Base-by-base conservation (phyloP, 306 rosid genomes). In the Cucumis hystrix region DNA sequence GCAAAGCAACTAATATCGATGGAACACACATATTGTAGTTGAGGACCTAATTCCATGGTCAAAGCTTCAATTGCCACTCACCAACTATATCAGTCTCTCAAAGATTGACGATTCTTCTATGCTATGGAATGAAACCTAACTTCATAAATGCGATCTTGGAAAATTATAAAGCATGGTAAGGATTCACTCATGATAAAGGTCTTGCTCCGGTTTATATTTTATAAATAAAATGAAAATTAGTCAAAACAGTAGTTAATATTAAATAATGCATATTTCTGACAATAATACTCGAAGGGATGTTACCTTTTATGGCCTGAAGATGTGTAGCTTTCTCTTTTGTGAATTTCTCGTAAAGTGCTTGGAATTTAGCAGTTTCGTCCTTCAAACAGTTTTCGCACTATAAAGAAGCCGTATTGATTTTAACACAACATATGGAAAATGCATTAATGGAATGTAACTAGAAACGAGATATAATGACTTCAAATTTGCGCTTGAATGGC, bases 351-450 rank as follows among this genome's bases (percentile, higher is more conserved):
- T 92, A 56, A 62, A 92, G 87, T 79, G 86, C 87, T 87, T 88
- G 97, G 85, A 95, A 95, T 84, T 89, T 89, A 1, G 85, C 67
- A 58, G 88, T 78, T 80, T 95, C 97, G 28, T 82, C 88, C 90
- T 90, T 92, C 88, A 95, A 85, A 78, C 90, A 83, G 66, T 84
- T 90, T 80, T 95, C 97, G 76, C 88, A 92, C 99, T 95, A 89
- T 84, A 80, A 25, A 72, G 40, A 66, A 55, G 47, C 65, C 85
- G 79, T 30, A 76, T 49, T 83, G n/a, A 64, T 16, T 18, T 9
- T 10, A 37, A 12, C 40, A 40, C 43, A 68, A 68, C 73, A 52
- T 15, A 25, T 18, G 41, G 47, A 52, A n/a, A 55, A 35, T 52
- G 20, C 8, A 20, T 43, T 59, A 81, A 81, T 62, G 5, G 76